Percentiles rank a stretch among this genome's conserved stretches.
phyloP scores from a whole-genome alignment of 2,329 filamentous ascomycete genomes.

The Colletotrichum liaoningense region DNA sequence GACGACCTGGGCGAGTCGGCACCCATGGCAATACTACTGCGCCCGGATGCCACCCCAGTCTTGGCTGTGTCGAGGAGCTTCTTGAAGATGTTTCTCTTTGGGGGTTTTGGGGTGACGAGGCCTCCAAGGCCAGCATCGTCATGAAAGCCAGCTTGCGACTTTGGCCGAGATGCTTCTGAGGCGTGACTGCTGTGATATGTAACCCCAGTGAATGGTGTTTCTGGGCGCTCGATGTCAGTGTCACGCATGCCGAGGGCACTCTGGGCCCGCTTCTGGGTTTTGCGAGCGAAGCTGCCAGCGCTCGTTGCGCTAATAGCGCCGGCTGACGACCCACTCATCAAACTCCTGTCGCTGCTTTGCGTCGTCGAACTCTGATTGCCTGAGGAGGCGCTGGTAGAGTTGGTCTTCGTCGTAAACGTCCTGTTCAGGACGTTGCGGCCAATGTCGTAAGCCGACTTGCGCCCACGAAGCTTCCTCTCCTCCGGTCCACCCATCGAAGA shows the following conservation, averaged over 20 bases:
- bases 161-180: constrained; percentile 68
- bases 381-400: constrained; percentile 80
- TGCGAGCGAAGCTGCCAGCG: constrained; percentile 89
- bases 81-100: constrained; percentile 92
- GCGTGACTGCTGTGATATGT: constrained; percentile 93
- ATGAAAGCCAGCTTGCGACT: constrained; percentile 74
- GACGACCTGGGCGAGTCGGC: constrained; percentile 55
- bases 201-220: constrained; percentile 79
- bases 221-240: constrained; percentile 65
- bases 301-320: constrained; percentile 94
- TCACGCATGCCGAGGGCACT: constrained; percentile 74
- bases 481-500: constrained; percentile 63
- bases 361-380: constrained; percentile 80
- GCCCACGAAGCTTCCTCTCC: constrained; percentile 65
- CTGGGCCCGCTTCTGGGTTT: constrained; percentile 71
- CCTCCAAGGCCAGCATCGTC: constrained; percentile 83
- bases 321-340: constrained; percentile 95
- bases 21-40: constrained; percentile 82
- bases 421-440: constrained; percentile 76
- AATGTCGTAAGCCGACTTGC: constrained; percentile 85
- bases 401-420: constrained; percentile 91
- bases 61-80: constrained; percentile 95
- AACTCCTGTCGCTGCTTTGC: constrained; percentile 81
- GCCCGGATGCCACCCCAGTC: constrained; percentile 89
- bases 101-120: constrained; percentile 78